Base-by-base conservation (phyloP, 1,284 basidiomycete genomes). In the Abortiporus biennis region DNA sequence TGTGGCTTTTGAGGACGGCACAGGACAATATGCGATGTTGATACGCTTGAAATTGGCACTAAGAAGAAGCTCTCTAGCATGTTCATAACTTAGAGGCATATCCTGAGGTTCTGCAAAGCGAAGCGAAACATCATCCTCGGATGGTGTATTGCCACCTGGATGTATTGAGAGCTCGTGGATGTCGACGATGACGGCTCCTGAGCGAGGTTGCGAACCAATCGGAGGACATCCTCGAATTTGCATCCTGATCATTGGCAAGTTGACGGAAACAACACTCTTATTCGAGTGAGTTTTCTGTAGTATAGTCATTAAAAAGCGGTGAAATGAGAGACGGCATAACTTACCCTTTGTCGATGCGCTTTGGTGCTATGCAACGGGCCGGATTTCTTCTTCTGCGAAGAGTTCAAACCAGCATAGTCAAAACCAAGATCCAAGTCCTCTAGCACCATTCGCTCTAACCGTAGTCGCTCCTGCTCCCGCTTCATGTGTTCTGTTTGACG, bases 181-280 rank as follows among this genome's bases (percentile, higher is more conserved):
- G 55, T 88, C 85, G 24, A 85, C n/a, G 4, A 85, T 58, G 3
- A 86, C 40, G 15, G 74, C 70, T 6, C 86, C 85, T n/a, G 85
- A 85, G 12, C 84, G 74, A 23, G 40, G 22, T 15, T 65, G 63
- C 23, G 49, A 52, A 2, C 54, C 51, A 21, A 61, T 55, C 13
- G 72, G 74, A 39, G 80, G 66, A 11, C 77, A 72, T 47, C 72
- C 76, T 43, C 82, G 73, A 36, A 79, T 48, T 54, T 87, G 71
- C 24, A 81, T 39, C 24, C 86, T 76, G 39, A 87, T 57, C 58
- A 79, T 68, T n/a, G 71, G 59, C 16, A 81, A 45, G 11, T 54
- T 54, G 44, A 67, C 49, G 25, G 55, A 56, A 6, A 49, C 38
- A 11, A 9, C 36, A 13, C 24, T 30, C 38, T 47, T 43, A 11